Conservation (phyloP, 2,329 filamentous ascomycete species). For the Didymella pinodella region DNA sequence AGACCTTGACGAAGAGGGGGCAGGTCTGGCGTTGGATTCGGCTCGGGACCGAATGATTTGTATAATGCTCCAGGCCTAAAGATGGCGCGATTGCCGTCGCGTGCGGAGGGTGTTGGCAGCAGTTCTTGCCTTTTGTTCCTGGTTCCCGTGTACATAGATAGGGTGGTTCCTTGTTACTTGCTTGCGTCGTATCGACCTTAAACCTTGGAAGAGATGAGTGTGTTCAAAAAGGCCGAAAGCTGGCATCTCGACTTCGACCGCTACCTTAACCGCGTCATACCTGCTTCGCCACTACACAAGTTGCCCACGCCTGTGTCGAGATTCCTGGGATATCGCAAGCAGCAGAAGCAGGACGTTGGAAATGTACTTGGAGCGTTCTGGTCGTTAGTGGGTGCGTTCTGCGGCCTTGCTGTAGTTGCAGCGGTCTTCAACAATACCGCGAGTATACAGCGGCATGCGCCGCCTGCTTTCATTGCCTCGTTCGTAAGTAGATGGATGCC, state of each 20-base stretch:
- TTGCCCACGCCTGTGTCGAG: constrained; percentile 72
- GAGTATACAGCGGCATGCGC: constrained; percentile 49
- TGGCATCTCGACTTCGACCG: constrained; percentile 76
- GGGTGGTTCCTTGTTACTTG: constrained; percentile 1
- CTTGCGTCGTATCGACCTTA: background rate
- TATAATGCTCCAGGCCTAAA: constrained; percentile 14
- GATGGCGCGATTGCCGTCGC: constrained; percentile 17
- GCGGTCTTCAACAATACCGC: constrained; percentile 53
- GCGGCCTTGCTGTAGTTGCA: constrained; percentile 53
- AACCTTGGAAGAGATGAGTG: constrained; percentile 18
- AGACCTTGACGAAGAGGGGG: background rate
- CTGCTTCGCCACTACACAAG: constrained; percentile 67
- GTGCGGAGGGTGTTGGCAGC: constrained; percentile 1
- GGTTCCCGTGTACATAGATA: background rate
- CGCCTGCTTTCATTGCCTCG: constrained; percentile 55
- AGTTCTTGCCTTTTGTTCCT: constrained; percentile 3
- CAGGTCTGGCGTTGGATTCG: constrained; percentile 7
- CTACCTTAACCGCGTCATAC: constrained; percentile 75
- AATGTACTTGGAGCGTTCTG: constrained; percentile 53
- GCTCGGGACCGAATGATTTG: constrained; percentile 11
- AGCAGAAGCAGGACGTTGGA: constrained; percentile 51
- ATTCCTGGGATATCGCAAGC: constrained; percentile 63
- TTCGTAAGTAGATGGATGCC: constrained; percentile 42
- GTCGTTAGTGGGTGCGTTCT: constrained; percentile 55
- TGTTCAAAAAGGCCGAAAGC: constrained; percentile 24